These are phyloP conservation scores for Paraphaeosphaeria minitans DNA, from an alignment of 2,329 filamentous ascomycete species.

Conservation along the genomic window DNA sequence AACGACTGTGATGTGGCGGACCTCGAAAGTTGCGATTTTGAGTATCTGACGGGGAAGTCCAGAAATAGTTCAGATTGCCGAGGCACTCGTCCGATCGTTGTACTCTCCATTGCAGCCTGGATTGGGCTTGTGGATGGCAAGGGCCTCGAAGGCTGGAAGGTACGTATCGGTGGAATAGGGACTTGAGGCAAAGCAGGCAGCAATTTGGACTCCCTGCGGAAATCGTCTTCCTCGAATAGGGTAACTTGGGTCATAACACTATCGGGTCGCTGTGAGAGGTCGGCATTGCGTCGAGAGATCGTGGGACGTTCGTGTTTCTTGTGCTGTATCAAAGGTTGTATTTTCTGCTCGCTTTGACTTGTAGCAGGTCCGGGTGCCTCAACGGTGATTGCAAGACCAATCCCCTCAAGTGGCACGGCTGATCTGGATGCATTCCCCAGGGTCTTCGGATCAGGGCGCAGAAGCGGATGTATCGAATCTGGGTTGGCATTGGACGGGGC, in stretches of 20 bases:
- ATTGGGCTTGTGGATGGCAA: conserved; percentile 17
- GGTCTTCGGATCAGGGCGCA: conserved; percentile 29
- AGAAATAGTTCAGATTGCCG: conserved; percentile 37
- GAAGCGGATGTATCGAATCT: conserved; percentile 20
- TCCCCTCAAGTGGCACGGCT: conserved; percentile 38
- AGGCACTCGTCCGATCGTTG: conserved; percentile 12
- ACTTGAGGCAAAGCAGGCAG: conserved; percentile 37
- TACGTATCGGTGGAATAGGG: conserved; percentile 42
- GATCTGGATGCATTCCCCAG: conserved; percentile 28
- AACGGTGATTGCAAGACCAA: conserved; percentile 46
- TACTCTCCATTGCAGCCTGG: not conserved
- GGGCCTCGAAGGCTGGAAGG: conserved; percentile 37
- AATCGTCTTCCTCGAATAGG: conserved; percentile 47
- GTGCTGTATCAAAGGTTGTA: conserved; percentile 9
- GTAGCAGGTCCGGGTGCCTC: conserved; percentile 37
- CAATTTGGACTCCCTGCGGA: conserved; percentile 34
- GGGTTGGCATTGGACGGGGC: conserved; percentile 11
- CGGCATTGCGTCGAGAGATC: conserved; percentile 14
- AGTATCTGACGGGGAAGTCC: conserved; percentile 39
- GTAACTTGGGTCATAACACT: conserved; percentile 43
- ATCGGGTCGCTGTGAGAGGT: conserved; percentile 27
- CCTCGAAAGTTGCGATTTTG: conserved; percentile 28
- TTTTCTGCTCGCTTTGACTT: conserved; percentile 8
- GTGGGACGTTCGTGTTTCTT: conserved; percentile 14
- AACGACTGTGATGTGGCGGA: conserved; percentile 9